Evolutionary conservation across 441 rosid genomes (phyloP).

Genomic region (Eutrema salsugineum): DNA sequence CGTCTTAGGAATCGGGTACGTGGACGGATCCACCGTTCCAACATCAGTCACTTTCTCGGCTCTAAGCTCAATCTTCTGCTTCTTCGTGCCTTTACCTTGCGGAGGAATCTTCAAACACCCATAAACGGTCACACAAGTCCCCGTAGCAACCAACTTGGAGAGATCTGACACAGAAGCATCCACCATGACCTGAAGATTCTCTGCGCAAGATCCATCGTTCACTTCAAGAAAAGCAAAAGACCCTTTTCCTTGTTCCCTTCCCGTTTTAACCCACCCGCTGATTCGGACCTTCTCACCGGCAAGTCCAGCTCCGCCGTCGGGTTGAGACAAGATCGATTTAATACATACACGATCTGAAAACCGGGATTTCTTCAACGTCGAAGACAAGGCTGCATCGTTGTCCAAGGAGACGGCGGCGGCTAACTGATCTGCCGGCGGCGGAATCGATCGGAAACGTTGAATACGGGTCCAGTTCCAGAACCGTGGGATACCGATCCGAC

Average conservation of each 20-base stretch:
- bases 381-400: background rate
- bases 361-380: background rate
- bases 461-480: too few relatives aligned
- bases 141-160: slow-evolving; percentile 57
- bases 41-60: slow-evolving; percentile 61
- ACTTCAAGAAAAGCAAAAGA: slow-evolving; percentile 80
- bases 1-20: slow-evolving; percentile 85
- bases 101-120: slow-evolving; percentile 80
- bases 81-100: slow-evolving; percentile 59
- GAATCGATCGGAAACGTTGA: too few relatives aligned
- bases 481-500: too few relatives aligned
- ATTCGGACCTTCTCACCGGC: slow-evolving; percentile 27
- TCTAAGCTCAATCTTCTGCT: slow-evolving; percentile 85
- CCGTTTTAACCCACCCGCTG: slow-evolving; percentile 62
- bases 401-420: background rate
- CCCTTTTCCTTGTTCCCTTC: slow-evolving; percentile 84
- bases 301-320: slow-evolving; percentile 32
- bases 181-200: slow-evolving; percentile 83
- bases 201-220: slow-evolving; percentile 88
- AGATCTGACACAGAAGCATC: slow-evolving; percentile 60
- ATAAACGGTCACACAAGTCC: slow-evolving; percentile 73
- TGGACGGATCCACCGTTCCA: slow-evolving; percentile 66
- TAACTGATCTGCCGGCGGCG: slow-evolving; percentile 23
- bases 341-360: slow-evolving; percentile 19
- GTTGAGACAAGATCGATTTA: slow-evolving; percentile 14